Evolutionary conservation across 495 filamentous ascomycete species (phyloP).

Genomic region (Rhypophila decipiens): DNA sequence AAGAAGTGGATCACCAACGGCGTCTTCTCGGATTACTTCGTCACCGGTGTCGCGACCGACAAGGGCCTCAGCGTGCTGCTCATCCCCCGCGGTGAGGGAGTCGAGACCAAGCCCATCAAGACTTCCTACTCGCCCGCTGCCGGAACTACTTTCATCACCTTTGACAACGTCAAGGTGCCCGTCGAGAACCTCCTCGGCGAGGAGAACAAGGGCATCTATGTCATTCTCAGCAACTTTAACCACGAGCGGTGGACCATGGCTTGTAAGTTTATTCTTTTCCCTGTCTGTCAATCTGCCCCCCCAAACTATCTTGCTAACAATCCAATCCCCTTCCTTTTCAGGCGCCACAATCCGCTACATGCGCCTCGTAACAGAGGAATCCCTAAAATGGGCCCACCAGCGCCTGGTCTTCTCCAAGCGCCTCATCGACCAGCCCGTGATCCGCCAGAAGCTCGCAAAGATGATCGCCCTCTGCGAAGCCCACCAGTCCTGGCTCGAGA

Average conservation of each 20-base stretch:
- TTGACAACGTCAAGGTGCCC: slow-evolving; percentile 82
- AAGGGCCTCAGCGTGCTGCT: slow-evolving; percentile 78
- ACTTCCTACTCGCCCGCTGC: slow-evolving; percentile 77
- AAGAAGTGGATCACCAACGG: slow-evolving; percentile 97
- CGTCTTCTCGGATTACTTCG: slow-evolving; percentile 77
- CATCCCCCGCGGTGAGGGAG: slow-evolving; percentile 62
- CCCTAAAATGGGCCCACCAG: slow-evolving; percentile 85
- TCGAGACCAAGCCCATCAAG: slow-evolving; percentile 77
- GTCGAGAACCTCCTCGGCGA: slow-evolving; percentile 71
- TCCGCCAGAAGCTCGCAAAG: slow-evolving; percentile 79
- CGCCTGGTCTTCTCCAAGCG: slow-evolving; percentile 80
- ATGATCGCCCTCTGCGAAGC: slow-evolving; percentile 81
- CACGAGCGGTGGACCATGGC: slow-evolving; percentile 71
- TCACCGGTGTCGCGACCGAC: slow-evolving; percentile 71
- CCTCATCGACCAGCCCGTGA: slow-evolving; percentile 77
- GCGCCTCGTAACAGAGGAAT: slow-evolving; percentile 72
- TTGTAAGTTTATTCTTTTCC: slow-evolving; percentile 30
- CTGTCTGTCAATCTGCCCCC: too few species aligned
- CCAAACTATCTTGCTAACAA: not conserved
- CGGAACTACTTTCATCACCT: slow-evolving; percentile 74
- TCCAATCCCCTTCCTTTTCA: slow-evolving; percentile 11
- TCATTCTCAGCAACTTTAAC: slow-evolving; percentile 87
- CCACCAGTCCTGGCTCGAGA: slow-evolving; percentile 81
- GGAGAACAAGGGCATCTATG: slow-evolving; percentile 81
- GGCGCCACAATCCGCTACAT: slow-evolving; percentile 58